phyloP scores from a whole-genome alignment of 2,329 filamentous ascomycete genomes.

The Xylaria digitata region DNA sequence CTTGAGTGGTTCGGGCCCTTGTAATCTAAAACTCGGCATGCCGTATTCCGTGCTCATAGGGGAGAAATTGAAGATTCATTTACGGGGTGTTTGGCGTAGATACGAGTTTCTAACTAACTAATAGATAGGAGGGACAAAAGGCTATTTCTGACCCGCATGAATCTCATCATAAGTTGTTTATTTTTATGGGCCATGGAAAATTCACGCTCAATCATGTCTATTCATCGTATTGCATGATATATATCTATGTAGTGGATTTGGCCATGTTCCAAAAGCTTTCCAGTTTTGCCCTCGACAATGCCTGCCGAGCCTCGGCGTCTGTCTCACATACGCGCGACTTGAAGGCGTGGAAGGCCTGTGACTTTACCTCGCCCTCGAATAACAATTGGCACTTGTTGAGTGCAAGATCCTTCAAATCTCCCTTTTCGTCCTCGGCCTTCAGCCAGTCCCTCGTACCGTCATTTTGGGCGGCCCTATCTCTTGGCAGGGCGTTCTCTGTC shows the following conservation, averaged over 20 bases:
- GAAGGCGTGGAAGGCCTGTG: slow-evolving; percentile 86
- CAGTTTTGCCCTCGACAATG: slow-evolving; percentile 83
- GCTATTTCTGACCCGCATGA: neutral
- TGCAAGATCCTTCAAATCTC: slow-evolving; percentile 82
- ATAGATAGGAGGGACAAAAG: neutral
- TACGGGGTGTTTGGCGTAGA: neutral
- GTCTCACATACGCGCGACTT: slow-evolving; percentile 91
- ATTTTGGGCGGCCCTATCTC: slow-evolving; percentile 68
- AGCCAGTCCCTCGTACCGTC: slow-evolving; percentile 77
- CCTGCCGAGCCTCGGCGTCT: slow-evolving; percentile 86
- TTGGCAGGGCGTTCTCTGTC: slow-evolving; percentile 85
- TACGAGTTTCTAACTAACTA: slow-evolving; percentile 8
- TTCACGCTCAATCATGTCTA: neutral
- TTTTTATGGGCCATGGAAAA: neutral
- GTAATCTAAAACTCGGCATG: neutral
- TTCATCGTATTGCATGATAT: slow-evolving; percentile 27
- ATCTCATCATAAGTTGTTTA: neutral
- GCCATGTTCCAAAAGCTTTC: slow-evolving; percentile 95
- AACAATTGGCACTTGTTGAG: slow-evolving; percentile 84
- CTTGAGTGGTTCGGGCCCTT: slow-evolving; percentile 21
- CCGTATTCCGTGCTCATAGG: neutral
- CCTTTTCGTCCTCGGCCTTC: slow-evolving; percentile 79
- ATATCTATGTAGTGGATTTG: slow-evolving; percentile 64
- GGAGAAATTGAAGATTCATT: neutral
- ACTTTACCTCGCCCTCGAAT: slow-evolving; percentile 91